Evolutionary conservation across 768 basidiomycete genomes (phyloP).

Genomic region (Termitomyces eurrhizus): DNA sequence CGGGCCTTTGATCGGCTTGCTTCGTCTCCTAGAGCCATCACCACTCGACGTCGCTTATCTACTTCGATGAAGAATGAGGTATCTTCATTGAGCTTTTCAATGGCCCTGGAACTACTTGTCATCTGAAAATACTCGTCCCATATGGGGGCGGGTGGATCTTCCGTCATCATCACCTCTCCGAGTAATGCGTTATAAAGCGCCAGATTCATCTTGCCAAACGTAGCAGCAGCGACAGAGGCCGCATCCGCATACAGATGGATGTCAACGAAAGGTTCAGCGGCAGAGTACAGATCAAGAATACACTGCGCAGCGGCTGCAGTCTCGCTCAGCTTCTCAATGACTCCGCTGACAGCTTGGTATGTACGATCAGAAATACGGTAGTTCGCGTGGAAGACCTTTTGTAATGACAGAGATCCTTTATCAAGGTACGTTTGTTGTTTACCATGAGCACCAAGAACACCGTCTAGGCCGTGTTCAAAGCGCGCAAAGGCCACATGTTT

Average conservation of each 20-base stretch:
- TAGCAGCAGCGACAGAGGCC: conserved; percentile 21
- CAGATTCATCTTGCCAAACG: conserved; percentile 33
- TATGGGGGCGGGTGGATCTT: conserved; percentile 22
- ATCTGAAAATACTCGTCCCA: conserved; percentile 50
- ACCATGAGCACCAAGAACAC: conserved; percentile 25
- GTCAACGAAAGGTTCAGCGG: conserved; percentile 25
- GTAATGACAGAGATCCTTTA: conserved; percentile 30
- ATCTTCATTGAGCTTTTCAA: conserved; percentile 34
- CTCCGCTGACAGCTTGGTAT: conserved; percentile 30
- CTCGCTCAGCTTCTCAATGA: conserved; percentile 31
- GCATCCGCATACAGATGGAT: conserved; percentile 36
- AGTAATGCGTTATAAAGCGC: conserved; percentile 33
- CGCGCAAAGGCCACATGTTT: conserved; percentile 41
- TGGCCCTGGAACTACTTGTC: conserved; percentile 31
- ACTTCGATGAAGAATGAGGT: conserved; percentile 32
- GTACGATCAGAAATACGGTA: conserved; percentile 31
- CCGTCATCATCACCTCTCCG: conserved; percentile 30
- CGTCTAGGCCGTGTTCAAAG: conserved; percentile 28
- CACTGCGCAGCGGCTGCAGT: conserved; percentile 21
- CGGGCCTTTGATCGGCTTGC: conserved; percentile 27
- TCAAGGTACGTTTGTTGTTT: conserved; percentile 34
- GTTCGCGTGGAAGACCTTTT: conserved; percentile 36
- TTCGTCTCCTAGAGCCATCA: conserved; percentile 38
- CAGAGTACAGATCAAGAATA: conserved; percentile 28
- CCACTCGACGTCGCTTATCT: conserved; percentile 33